Percentiles rank a stretch among this genome's conserved stretches.
Evolutionary conservation across 2,329 filamentous ascomycete species (phyloP).

Genomic region (Aureobasidium sp.): DNA sequence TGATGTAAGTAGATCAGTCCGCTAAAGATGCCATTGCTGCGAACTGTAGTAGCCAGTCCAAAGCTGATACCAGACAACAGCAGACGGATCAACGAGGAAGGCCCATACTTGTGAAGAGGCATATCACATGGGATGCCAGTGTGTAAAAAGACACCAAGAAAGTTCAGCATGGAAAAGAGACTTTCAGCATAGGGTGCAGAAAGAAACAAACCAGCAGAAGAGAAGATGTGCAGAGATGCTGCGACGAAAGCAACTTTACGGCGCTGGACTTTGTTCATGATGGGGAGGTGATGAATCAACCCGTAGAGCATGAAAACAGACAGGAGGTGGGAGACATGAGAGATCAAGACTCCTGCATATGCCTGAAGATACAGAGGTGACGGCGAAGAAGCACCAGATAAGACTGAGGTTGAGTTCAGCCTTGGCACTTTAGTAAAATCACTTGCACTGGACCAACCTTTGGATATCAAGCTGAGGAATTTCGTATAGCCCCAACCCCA

Average conservation of each 20-base stretch:
- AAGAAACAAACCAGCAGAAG: slow-evolving; percentile 83
- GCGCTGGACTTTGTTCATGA: slow-evolving; percentile 27
- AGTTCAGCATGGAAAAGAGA: slow-evolving; percentile 68
- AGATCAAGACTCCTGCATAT: slow-evolving; percentile 57
- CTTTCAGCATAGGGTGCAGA: slow-evolving; percentile 81
- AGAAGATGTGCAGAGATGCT: slow-evolving; percentile 70
- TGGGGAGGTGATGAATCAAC: slow-evolving; percentile 54
- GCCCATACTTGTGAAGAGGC: not conserved
- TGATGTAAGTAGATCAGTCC: slow-evolving; percentile 64
- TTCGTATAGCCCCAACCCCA: slow-evolving; percentile 57
- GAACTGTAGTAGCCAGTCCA: slow-evolving; percentile 63
- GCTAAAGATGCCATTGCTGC: slow-evolving; percentile 81
- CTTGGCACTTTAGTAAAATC: not conserved
- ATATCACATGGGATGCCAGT: not conserved
- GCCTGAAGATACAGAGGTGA: slow-evolving; percentile 28
- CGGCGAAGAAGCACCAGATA: slow-evolving; percentile 16
- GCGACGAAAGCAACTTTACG: slow-evolving; percentile 57
- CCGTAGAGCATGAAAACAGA: slow-evolving; percentile 67
- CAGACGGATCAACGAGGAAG: not conserved
- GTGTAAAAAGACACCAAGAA: slow-evolving; percentile 66
- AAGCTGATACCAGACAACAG: slow-evolving; percentile 42
- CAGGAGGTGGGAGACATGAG: slow-evolving; percentile 67
- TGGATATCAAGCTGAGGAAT: slow-evolving; percentile 35
- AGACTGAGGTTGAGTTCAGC: slow-evolving; percentile 13
- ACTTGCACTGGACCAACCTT: slow-evolving; percentile 33